Conservation (phyloP, 805 yeast species). For the Kazachstania africana region DNA sequence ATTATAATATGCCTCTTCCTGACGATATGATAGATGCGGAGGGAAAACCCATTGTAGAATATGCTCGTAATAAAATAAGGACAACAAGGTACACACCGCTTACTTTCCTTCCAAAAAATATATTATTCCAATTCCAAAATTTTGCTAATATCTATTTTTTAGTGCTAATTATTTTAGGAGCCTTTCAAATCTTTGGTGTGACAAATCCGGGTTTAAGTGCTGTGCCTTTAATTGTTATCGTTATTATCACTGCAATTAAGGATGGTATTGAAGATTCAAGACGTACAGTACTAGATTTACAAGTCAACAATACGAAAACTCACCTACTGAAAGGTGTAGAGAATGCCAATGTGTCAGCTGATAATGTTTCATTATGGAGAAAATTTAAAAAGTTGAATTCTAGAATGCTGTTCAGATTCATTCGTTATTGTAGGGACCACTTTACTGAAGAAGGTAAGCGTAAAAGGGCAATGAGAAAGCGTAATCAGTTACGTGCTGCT, state of each 20-base stretch:
- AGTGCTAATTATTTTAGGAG: constrained; percentile 67
- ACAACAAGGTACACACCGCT: constrained; percentile 93
- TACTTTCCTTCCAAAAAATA: constrained; percentile 76
- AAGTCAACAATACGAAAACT: constrained; percentile 63
- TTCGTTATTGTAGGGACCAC: constrained; percentile 17
- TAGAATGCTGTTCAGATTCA: constrained; percentile 18
- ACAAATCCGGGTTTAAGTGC: constrained; percentile 64
- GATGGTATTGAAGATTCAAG: constrained; percentile 77
- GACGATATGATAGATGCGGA: constrained; percentile 45
- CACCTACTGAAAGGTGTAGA: constrained; percentile 46
- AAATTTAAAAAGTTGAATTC: constrained; percentile 46
- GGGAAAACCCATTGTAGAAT: constrained; percentile 46
- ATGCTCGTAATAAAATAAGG: constrained; percentile 83
- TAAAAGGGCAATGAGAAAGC: constrained; percentile 25
- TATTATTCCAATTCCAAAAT: constrained; percentile 69
- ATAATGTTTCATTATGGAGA: constrained; percentile 58
- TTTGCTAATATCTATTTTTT: constrained; percentile 87
- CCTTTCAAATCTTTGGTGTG: constrained; percentile 66
- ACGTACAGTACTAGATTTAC: constrained; percentile 59
- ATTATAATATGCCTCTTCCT: constrained; percentile 51
- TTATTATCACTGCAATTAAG: constrained; percentile 59
- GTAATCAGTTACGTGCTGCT: constrained; percentile 19
- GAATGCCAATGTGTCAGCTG: constrained; percentile 54
- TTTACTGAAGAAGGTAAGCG: constrained; percentile 28
- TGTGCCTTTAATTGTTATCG: constrained; percentile 72